Base-by-base conservation (phyloP, 2,329 filamentous ascomycete genomes). In the Myriangium duriaei region DNA sequence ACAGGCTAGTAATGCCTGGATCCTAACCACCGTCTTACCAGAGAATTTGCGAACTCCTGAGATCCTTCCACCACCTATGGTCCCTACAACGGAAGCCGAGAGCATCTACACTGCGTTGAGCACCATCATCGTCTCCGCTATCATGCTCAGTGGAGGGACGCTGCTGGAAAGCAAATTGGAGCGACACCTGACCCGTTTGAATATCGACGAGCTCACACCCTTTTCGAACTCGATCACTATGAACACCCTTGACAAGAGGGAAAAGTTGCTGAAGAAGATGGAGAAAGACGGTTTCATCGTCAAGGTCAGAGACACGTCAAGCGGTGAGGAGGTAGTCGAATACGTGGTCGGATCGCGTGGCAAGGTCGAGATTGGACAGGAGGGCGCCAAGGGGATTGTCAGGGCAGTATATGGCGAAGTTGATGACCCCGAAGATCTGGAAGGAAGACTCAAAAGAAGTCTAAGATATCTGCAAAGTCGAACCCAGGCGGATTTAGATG, bases 341-440 rank as follows among this genome's bases (percentile, higher is more conserved):
- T 98, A 84, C 71, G 73, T 81, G 40, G 73, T 95, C 11, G 91
- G 91, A 2, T 80, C 85, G 4, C 72, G 91, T 14, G 88, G 82
- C 4, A 91, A 81, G 59, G 69, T 87, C 5, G 91, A 96, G 58
- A 73, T 96, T 24, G 83, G 81, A 0, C 67, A 77, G n/a, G 70
- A 76, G 34, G 83, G 81, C 1, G 80, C 91, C 10, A 74, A 76
- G 12, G 76, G 75, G 1, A 60, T 95, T 45, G 74, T 86, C 3
- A 62, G 63, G 43, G 60, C 59, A 35, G 69, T 79, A 1, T 75
- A 70, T 52, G 74, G 53, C 5, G 50, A 53, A 12, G 47, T 37
- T 9, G 51, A 49, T 7, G 46, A 48, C 17, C 45, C 42, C n/a
- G 55, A 48, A 26, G 55, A 58, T 10, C 39, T 61, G 16, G 54